These are phyloP conservation scores for Cladophialophora bantiana DNA, from an alignment of 2,329 filamentous ascomycete genomes.

Conservation along the genomic window DNA sequence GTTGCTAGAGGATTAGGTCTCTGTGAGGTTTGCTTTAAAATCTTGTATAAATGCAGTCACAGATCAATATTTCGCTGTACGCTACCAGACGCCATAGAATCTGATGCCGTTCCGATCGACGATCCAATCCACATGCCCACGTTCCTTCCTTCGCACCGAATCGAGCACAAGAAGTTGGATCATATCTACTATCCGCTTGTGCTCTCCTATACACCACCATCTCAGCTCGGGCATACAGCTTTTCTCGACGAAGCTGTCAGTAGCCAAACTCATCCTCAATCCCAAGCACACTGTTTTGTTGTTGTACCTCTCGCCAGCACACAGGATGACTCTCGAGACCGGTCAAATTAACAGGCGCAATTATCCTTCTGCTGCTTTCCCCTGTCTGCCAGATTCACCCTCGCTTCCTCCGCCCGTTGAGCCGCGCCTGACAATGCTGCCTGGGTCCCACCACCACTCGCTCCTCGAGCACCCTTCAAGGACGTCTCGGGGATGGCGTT, in stretches of 20 bases:
- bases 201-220: neutral
- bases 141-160: neutral
- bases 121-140: neutral
- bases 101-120: neutral
- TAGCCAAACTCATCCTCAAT: slow-evolving; percentile 3
- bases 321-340: neutral
- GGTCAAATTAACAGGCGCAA: slow-evolving; percentile 75
- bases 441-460: slow-evolving; percentile 64
- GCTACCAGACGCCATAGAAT: neutral
- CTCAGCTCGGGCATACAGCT: neutral
- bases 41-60: slow-evolving; percentile 2
- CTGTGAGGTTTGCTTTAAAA: neutral
- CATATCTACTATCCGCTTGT: neutral
- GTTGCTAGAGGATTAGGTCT: neutral
- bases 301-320: neutral
- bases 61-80: neutral
- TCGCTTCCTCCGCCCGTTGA: slow-evolving; percentile 59
- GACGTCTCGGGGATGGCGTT: slow-evolving; percentile 98
- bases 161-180: neutral
- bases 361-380: slow-evolving; percentile 81
- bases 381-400: slow-evolving; percentile 81
- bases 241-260: neutral
- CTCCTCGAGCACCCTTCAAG: slow-evolving; percentile 73
- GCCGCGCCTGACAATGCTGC: slow-evolving; percentile 61
- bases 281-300: neutral